Evolutionary conservation across 108 stramenopile species (phyloP).

Genomic region (Nitzschia sp.): DNA sequence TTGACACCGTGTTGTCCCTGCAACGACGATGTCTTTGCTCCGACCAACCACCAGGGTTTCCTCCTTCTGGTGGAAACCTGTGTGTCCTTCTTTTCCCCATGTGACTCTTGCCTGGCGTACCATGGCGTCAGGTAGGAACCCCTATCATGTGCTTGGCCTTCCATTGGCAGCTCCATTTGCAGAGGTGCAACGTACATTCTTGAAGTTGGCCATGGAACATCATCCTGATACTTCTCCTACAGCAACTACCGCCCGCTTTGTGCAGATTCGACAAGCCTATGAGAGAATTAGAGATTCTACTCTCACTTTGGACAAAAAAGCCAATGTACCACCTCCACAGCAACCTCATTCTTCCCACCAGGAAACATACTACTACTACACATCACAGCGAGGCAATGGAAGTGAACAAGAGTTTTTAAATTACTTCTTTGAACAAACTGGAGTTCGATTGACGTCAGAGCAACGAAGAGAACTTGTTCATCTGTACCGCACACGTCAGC

Average conservation of each 20-base stretch:
- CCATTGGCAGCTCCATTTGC: slow-evolving; percentile 14
- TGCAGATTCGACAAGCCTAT: slow-evolving; percentile 45
- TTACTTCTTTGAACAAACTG: slow-evolving; percentile 33
- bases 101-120: neutral
- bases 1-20: too few relatives aligned
- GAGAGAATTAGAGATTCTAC: slow-evolving; percentile 33
- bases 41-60: too few relatives aligned
- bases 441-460: slow-evolving; percentile 26
- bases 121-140: slow-evolving; percentile 7
- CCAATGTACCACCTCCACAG: neutral
- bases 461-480: slow-evolving; percentile 42
- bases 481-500: slow-evolving; percentile 19
- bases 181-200: slow-evolving; percentile 38
- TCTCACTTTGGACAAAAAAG: too few relatives aligned
- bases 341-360: neutral
- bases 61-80: too few relatives aligned
- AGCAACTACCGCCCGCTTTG: slow-evolving; percentile 25
- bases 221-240: slow-evolving; percentile 43
- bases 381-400: neutral
- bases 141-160: slow-evolving; percentile 41
- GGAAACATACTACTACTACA: neutral
- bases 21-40: too few relatives aligned
- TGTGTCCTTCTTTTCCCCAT: too few relatives aligned
- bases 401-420: slow-evolving; percentile 28
- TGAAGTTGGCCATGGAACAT: slow-evolving; percentile 46